Conservation (phyloP, 108 stramenopile genomes). For the Aureococcus anophagefferens region DNA sequence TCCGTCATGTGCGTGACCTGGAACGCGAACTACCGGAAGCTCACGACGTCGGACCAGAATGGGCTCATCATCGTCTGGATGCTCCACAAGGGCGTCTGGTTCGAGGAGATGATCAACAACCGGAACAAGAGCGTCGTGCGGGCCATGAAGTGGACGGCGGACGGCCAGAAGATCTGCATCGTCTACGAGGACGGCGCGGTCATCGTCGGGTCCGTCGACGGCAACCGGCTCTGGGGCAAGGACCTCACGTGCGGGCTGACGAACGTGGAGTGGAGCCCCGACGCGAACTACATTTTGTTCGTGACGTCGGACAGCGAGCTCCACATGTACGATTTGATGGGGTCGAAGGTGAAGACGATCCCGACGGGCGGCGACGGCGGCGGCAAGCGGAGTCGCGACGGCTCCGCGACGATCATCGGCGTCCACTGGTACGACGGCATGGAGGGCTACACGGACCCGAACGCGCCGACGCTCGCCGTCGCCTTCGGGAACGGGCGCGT, state of each 20-base stretch:
- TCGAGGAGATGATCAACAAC: conserved; percentile 63
- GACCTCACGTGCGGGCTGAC: conserved; percentile 31
- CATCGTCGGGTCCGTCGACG: conserved; percentile 52
- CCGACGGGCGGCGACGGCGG: not conserved
- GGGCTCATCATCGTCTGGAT: conserved; percentile 64
- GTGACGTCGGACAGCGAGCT: conserved; percentile 28
- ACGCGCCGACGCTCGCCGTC: conserved; percentile 39
- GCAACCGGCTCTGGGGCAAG: conserved; percentile 54
- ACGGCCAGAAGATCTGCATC: conserved; percentile 56
- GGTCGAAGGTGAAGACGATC: conserved; percentile 29
- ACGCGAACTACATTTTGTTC: conserved; percentile 32
- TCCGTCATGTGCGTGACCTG: conserved; percentile 38
- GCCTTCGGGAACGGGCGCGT: conserved; percentile 45
- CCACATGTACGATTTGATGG: conserved; percentile 39
- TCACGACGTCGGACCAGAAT: conserved; percentile 50
- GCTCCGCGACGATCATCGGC: conserved; percentile 10
- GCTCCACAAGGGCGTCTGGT: conserved; percentile 53
- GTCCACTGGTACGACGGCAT: conserved; percentile 37
- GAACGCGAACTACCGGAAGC: conserved; percentile 50
- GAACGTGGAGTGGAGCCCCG: conserved; percentile 52
- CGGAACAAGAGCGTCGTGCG: conserved; percentile 44
- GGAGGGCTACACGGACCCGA: conserved; percentile 34
- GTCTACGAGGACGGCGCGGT: conserved; percentile 53
- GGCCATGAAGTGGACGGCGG: conserved; percentile 54
- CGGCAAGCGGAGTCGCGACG: conserved; percentile 1